Evolutionary conservation across 2,329 filamentous ascomycete species (phyloP), one percentile per base, ranked within the genome.

Genomic region (Pseudocercospora crystallina): DNA sequence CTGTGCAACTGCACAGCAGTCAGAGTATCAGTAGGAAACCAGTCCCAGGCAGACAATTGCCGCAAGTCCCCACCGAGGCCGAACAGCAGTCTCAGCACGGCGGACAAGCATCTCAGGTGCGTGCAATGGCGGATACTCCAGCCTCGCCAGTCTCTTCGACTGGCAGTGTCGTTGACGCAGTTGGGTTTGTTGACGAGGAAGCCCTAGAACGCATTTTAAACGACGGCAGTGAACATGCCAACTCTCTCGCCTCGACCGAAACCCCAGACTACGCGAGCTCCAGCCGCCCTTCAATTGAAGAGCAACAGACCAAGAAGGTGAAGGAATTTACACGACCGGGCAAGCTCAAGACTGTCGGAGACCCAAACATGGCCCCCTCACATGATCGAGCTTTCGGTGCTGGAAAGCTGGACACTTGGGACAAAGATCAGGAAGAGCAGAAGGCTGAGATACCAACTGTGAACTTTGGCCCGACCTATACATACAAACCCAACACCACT

Each of bases 381-480:
- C 54, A 73, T 72, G 41, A 75, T 76, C 57, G 59, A 12, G 49
- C 47, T 26, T 55, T 43, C n/a, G 56, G 61, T 34, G 48, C 49
- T n/a, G 57, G 65, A 14, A 60, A 59, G 26, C 48, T 67, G 38
- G 67, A 67, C 46, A 65, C 65, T 2, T 65, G 57, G 45, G 61
- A 69, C 39, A 65, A 70, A 36, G 65, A 71, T 33, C 57, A 65
- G 15, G 64, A 63, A 30, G 50, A 55, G 12, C 55, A 65, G 33
- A 73, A 74, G 11, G 76, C 80, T 17, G 78, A 82, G 49, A 83
- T 95, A 53, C 89, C 89, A 1, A 73, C 79, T 4, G 81, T 96
- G 56, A 85, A 96, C 68, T 96, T 96, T 71, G 92, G 92, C 0
- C 89, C 86, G 5, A 96, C 91, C 0, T 73, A 89, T 61, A 85